A percentile compares a stretch with the other conserved stretches of the same genome.
These are phyloP conservation scores for Daldinia decipiens DNA, from an alignment of 495 filamentous ascomycete species.

Conservation along the genomic window DNA sequence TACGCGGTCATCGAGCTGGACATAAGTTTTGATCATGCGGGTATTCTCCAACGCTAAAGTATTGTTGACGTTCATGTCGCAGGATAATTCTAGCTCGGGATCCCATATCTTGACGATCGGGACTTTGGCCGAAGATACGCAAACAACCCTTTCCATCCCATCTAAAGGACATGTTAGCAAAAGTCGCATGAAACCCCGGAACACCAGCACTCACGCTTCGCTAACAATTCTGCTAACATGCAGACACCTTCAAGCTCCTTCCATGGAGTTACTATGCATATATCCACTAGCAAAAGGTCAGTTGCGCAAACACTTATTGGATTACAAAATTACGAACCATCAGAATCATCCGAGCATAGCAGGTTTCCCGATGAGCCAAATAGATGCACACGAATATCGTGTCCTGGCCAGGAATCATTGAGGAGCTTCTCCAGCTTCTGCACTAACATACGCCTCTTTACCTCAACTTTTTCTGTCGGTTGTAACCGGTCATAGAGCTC, in stretches of 20 bases:
- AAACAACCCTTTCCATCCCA: slow-evolving; percentile 95
- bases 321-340: slow-evolving; percentile 69
- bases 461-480: slow-evolving; percentile 81
- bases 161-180: slow-evolving; percentile 62
- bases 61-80: slow-evolving; percentile 99
- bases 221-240: slow-evolving; percentile 83
- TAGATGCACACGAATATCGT: slow-evolving; percentile 87
- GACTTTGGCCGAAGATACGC: slow-evolving; percentile 92
- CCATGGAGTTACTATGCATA: slow-evolving; percentile 92
- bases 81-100: slow-evolving; percentile 87
- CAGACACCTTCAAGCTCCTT: slow-evolving; percentile 86
- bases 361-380: slow-evolving; percentile 98
- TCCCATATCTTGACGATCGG: slow-evolving; percentile 99
- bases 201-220: slow-evolving; percentile 69
- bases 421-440: slow-evolving; percentile 86
- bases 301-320: slow-evolving; percentile 9
- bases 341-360: slow-evolving; percentile 94
- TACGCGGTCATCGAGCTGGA: slow-evolving; percentile 90
- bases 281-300: slow-evolving; percentile 76
- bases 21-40: slow-evolving; percentile 97
- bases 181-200: slow-evolving; percentile 42
- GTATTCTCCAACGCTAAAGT: slow-evolving; percentile 94
- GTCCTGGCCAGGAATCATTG: slow-evolving; percentile 89
- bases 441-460: slow-evolving; percentile 77
- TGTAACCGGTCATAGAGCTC: slow-evolving; percentile 85